Conservation (phyloP, 257 asterid genomes). For the Galeopsis tetrahit region DNA sequence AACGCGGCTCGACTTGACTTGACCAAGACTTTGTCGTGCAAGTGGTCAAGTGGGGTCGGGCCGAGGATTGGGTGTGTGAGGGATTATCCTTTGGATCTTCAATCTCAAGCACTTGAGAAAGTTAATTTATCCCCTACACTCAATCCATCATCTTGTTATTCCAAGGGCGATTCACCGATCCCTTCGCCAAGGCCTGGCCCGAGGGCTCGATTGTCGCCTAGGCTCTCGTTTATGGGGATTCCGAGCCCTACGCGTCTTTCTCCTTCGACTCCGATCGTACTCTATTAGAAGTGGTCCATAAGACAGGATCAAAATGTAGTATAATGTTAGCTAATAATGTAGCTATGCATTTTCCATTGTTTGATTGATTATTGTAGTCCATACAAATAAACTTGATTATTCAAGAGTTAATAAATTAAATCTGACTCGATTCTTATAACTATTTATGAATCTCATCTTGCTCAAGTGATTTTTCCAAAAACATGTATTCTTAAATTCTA, state of each 20-base stretch:
- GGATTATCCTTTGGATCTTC: conserved; percentile 72
- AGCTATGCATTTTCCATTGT: neutral
- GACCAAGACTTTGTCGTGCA: conserved; percentile 53
- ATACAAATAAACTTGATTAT: no score
- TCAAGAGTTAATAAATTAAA: no score
- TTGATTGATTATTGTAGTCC: conserved; percentile 15
- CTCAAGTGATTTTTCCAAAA: no score
- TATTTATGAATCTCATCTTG: no score
- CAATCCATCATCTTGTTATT: conserved; percentile 18
- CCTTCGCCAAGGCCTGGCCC: conserved; percentile 73
- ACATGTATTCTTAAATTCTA: no score
- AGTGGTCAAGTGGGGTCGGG: conserved; percentile 69
- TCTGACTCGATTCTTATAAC: no score
- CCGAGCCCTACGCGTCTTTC: conserved; percentile 50
- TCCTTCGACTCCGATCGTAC: conserved; percentile 18
- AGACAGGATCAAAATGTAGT: neutral
- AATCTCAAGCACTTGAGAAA: conserved; percentile 60
- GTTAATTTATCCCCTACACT: conserved; percentile 59
- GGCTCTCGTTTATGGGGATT: conserved; percentile 54
- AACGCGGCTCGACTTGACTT: conserved; percentile 48
- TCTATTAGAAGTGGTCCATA: neutral
- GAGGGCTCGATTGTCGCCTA: conserved; percentile 57
- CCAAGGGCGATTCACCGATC: conserved; percentile 42
- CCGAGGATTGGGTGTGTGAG: conserved; percentile 79
- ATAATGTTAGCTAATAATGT: neutral